phyloP scores from a whole-genome alignment of 2,329 filamentous ascomycete species.

The Metarhizium robertsii region DNA sequence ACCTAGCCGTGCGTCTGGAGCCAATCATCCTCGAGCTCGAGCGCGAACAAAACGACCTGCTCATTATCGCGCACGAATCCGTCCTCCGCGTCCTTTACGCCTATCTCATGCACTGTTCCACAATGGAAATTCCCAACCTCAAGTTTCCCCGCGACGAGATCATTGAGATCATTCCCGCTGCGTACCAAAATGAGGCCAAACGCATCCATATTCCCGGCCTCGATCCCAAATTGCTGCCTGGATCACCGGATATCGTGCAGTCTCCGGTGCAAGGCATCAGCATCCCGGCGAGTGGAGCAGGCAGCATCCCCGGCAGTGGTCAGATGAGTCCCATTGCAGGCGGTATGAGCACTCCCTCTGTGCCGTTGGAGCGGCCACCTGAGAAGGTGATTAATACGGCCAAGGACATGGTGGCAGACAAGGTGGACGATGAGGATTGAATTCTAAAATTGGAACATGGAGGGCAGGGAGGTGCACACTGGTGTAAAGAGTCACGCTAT shows the following conservation, averaged over 20 bases:
- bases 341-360: conserved; percentile 34
- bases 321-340: conserved; percentile 39
- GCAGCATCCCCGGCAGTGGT: conserved; percentile 19
- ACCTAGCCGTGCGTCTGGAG: conserved; percentile 93
- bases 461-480: background rate
- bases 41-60: conserved; percentile 91
- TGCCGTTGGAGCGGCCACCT: conserved; percentile 32
- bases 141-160: conserved; percentile 95
- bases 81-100: conserved; percentile 95
- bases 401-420: conserved; percentile 42
- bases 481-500: background rate
- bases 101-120: conserved; percentile 97
- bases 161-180: conserved; percentile 95
- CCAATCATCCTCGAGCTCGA: conserved; percentile 97
- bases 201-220: conserved; percentile 73
- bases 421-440: conserved; percentile 43
- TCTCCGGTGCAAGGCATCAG: conserved; percentile 54
- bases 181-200: conserved; percentile 93
- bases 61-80: conserved; percentile 96
- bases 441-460: background rate
- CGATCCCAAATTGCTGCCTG: conserved; percentile 59
- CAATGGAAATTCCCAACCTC: conserved; percentile 84
- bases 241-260: conserved; percentile 71
- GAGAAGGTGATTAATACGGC: conserved; percentile 41
- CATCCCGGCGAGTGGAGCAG: conserved; percentile 14